Percentiles rank a stretch among this genome's conserved stretches.
Conservation (phyloP, 352 stramenopile genomes). For the Phytopythium boreale region DNA sequence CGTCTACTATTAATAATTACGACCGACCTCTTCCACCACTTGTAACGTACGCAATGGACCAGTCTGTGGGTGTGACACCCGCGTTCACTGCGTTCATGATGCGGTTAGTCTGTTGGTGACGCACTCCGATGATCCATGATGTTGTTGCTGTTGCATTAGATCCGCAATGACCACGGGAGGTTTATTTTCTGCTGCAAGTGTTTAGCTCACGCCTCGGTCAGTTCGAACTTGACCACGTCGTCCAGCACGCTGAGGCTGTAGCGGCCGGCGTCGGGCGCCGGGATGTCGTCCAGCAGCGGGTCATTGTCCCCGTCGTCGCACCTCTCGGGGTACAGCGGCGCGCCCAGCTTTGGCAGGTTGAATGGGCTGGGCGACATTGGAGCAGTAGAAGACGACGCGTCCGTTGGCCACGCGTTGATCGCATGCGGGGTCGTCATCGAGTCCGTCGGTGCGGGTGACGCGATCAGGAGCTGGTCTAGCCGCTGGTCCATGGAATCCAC, state of each 20-base stretch:
- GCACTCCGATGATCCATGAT: no score
- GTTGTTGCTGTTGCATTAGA: no score
- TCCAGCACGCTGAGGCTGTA: slow-evolving; percentile 42
- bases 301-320: slow-evolving; percentile 19
- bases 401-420: not conserved
- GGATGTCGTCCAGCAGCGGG: slow-evolving; percentile 10
- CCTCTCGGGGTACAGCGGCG: slow-evolving; percentile 6
- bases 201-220: slow-evolving; percentile 19
- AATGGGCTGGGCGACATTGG: not conserved
- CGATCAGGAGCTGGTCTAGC: slow-evolving; percentile 3
- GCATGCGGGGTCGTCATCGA: not conserved
- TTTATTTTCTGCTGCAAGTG: not conserved
- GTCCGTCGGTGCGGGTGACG: not conserved
- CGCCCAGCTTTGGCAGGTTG: slow-evolving; percentile 2
- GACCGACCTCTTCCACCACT: no score
- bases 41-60: no score
- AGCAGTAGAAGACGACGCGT: not conserved
- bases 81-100: no score
- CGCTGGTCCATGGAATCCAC: slow-evolving; percentile 11
- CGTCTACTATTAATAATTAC: no score
- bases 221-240: slow-evolving; percentile 42
- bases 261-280: slow-evolving; percentile 19
- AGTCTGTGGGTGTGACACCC: no score
- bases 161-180: no score
- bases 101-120: not conserved